phyloP scores from a whole-genome alignment of 2,329 filamentous ascomycete genomes.

The Talaromyces sp. region DNA sequence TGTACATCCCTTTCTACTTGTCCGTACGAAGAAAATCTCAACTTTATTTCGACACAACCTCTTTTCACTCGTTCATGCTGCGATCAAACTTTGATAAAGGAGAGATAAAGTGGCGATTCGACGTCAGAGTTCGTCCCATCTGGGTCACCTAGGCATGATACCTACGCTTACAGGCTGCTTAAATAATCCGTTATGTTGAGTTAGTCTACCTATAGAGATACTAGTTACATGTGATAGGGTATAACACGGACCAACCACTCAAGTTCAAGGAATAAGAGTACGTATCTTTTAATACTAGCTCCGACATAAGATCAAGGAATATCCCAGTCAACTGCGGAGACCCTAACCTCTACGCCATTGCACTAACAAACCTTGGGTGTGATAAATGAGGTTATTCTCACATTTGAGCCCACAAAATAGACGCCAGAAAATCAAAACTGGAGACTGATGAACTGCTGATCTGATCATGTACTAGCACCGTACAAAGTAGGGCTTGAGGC shows the following conservation, averaged over 20 bases:
- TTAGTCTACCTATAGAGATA: background rate
- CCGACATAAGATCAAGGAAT: background rate
- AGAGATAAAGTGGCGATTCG: background rate
- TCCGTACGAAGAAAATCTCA: background rate
- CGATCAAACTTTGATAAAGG: background rate
- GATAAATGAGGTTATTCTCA: conserved; percentile 1
- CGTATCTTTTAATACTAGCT: background rate
- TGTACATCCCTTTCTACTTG: background rate
- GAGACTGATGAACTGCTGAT: background rate
- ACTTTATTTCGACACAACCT: background rate
- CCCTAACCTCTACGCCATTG: background rate
- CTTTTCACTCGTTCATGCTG: background rate
- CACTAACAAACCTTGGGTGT: background rate
- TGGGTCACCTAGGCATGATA: background rate
- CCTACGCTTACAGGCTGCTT: background rate
- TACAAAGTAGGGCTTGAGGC: background rate
- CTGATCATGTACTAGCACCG: background rate
- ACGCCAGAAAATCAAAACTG: background rate
- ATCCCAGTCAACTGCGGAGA: background rate
- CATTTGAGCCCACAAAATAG: background rate
- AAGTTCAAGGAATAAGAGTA: background rate
- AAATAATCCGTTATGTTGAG: background rate
- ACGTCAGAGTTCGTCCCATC: background rate
- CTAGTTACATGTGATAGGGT: background rate
- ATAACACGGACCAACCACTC: background rate